phyloP scores from a whole-genome alignment of 106 monocot genomes.

The Dioscorea zingiberensis region DNA sequence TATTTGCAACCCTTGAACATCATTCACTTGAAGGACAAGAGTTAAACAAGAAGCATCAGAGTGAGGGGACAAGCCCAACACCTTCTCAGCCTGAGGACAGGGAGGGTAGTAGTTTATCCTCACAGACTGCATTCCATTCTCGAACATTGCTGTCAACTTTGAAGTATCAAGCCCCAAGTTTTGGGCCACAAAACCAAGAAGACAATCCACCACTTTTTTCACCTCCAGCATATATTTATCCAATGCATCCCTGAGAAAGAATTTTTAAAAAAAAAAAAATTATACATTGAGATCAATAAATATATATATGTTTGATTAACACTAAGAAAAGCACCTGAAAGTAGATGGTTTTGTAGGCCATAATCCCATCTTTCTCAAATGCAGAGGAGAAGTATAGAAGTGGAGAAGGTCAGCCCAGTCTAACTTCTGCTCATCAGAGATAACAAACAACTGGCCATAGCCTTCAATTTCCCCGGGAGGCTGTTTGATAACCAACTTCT shows the following conservation, averaged over 20 bases:
- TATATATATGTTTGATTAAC: too few relatives aligned
- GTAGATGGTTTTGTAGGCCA: slow-evolving; percentile 6
- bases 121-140: not conserved
- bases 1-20: slow-evolving; percentile 5
- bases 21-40: slow-evolving; percentile 12
- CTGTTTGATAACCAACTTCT: not conserved
- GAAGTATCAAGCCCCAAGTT: not conserved
- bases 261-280: not conserved
- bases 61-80: slow-evolving; percentile 8
- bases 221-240: not conserved
- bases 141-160: not conserved
- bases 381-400: not conserved
- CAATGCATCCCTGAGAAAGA: slow-evolving; percentile 4
- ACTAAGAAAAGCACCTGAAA: slow-evolving; percentile 1
- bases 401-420: slow-evolving; percentile 3
- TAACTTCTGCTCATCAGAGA: slow-evolving; percentile 2
- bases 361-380: not conserved
- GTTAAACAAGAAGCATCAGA: slow-evolving; percentile 6
- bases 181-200: not conserved
- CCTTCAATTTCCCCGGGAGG: not conserved
- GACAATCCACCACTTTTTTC: not conserved
- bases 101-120: slow-evolving; percentile 16
- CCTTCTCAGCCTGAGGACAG: slow-evolving; percentile 11
- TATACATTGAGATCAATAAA: not conserved
- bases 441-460: not conserved